Conservation (phyloP, 2,329 filamentous ascomycete genomes). For the Exophiala alcalophila region DNA sequence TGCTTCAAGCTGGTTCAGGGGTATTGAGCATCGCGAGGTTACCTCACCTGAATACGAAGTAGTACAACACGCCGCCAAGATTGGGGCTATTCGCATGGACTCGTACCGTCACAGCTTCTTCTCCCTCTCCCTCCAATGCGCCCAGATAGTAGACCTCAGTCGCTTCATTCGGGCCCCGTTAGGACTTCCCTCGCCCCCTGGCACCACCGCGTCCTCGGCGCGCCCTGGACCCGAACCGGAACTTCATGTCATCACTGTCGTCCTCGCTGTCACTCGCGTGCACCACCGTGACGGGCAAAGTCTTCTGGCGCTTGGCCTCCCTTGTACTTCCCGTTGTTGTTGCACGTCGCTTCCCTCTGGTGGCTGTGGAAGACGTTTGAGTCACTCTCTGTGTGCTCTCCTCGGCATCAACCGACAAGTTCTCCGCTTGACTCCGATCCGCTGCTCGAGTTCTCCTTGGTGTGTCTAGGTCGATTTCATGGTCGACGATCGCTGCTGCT, state of each 20-base stretch:
- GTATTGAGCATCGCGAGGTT: no score
- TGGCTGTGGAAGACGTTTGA: no score
- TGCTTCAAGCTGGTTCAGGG: no score
- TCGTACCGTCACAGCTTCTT: no score
- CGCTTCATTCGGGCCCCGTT: no score
- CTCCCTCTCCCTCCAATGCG: no score
- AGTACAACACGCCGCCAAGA: no score
- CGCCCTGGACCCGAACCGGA: slow-evolving; percentile 33
- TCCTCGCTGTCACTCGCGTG: slow-evolving; percentile 39
- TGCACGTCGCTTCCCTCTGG: slow-evolving; percentile 25
- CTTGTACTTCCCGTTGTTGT: slow-evolving; percentile 6
- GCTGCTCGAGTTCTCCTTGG: slow-evolving; percentile 28
- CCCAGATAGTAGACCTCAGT: no score
- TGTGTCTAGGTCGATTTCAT: slow-evolving; percentile 27
- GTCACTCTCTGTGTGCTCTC: slow-evolving; percentile 3
- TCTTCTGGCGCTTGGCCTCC: slow-evolving; percentile 32
- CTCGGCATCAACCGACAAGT: slow-evolving; percentile 1
- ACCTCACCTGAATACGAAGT: no score
- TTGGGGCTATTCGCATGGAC: no score
- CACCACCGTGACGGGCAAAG: slow-evolving; percentile 30
- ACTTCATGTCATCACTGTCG: slow-evolving; percentile 58
- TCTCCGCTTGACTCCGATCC: slow-evolving; percentile 12
- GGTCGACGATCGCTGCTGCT: slow-evolving; percentile 29
- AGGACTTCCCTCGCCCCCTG: slow-evolving; percentile 4
- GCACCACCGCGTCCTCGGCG: slow-evolving; percentile 12